Evolutionary conservation across 768 basidiomycete genomes (phyloP).

Genomic region (Macrocybe gigantea): DNA sequence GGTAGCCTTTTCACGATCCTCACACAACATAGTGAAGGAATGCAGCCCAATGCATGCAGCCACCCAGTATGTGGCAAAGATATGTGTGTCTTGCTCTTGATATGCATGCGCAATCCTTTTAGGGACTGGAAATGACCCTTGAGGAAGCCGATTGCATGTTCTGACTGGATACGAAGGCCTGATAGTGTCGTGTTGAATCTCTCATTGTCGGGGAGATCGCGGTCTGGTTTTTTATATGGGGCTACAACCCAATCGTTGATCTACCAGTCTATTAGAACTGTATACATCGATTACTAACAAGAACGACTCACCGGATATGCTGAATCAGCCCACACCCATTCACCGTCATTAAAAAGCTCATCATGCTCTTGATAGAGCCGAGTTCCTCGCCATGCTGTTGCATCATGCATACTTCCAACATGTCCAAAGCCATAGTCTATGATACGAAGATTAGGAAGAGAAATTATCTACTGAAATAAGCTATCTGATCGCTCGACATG

Average conservation of each 20-base stretch:
- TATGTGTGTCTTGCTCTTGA: slow-evolving; percentile 9
- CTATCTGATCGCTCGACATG: no score
- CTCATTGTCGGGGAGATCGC: no score
- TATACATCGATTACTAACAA: slow-evolving; percentile 30
- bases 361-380: slow-evolving; percentile 13
- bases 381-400: slow-evolving; percentile 24
- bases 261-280: slow-evolving; percentile 20
- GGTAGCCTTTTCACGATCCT: slow-evolving; percentile 10
- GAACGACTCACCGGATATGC: slow-evolving; percentile 21
- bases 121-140: slow-evolving; percentile 4
- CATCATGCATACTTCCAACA: slow-evolving; percentile 29
- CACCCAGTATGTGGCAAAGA: slow-evolving; percentile 19
- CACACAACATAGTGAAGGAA: slow-evolving; percentile 14
- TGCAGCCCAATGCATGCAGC: slow-evolving; percentile 18
- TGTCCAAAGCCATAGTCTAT: slow-evolving; percentile 28
- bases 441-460: slow-evolving; percentile 24
- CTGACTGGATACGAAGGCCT: slow-evolving; percentile 1
- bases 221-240: slow-evolving; percentile 1
- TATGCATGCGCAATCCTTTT: not conserved
- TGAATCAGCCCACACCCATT: slow-evolving; percentile 32
- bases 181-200: no score
- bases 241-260: slow-evolving; percentile 1
- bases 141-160: slow-evolving; percentile 5
- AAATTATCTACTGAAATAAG: slow-evolving; percentile 14
- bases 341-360: slow-evolving; percentile 15